Evolutionary conservation across 1,284 basidiomycete genomes (phyloP).

Genomic region (Cryptococcus maquisensis): DNA sequence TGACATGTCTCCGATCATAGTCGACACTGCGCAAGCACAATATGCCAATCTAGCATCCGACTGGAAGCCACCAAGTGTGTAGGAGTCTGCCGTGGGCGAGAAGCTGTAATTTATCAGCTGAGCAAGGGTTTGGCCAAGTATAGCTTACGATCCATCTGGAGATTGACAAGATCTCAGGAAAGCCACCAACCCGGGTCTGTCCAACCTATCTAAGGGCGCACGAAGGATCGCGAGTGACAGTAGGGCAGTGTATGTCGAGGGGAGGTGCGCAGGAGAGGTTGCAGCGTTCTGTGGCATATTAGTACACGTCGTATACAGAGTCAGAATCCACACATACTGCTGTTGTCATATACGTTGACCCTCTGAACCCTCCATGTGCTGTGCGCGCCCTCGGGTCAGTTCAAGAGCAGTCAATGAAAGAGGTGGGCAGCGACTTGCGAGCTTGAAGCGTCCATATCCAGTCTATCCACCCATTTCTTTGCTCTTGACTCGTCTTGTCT

Average conservation of each 20-base stretch:
- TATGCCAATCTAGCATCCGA: conserved; percentile 66
- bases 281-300: conserved; percentile 43
- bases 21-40: conserved; percentile 72
- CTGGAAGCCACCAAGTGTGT: conserved; percentile 32
- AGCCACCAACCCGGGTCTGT: conserved; percentile 59
- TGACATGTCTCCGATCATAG: conserved; percentile 72
- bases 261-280: conserved; percentile 72
- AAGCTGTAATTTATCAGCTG: conserved; percentile 57
- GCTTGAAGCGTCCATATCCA: conserved; percentile 88
- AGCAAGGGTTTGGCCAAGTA: not conserved
- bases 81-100: conserved; percentile 63
- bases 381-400: conserved; percentile 26
- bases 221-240: conserved; percentile 72
- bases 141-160: conserved; percentile 69
- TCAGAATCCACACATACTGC: conserved; percentile 21
- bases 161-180: conserved; percentile 70
- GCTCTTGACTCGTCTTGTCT: conserved; percentile 52
- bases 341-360: conserved; percentile 63
- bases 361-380: conserved; percentile 68
- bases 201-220: conserved; percentile 68
- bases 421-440: conserved; percentile 27
- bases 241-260: conserved; percentile 86
- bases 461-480: conserved; percentile 63
- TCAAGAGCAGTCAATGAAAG: not conserved
- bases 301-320: conserved; percentile 1